Evolutionary conservation across 1,284 basidiomycete genomes (phyloP).

Genomic region (Stereum hirsutum): DNA sequence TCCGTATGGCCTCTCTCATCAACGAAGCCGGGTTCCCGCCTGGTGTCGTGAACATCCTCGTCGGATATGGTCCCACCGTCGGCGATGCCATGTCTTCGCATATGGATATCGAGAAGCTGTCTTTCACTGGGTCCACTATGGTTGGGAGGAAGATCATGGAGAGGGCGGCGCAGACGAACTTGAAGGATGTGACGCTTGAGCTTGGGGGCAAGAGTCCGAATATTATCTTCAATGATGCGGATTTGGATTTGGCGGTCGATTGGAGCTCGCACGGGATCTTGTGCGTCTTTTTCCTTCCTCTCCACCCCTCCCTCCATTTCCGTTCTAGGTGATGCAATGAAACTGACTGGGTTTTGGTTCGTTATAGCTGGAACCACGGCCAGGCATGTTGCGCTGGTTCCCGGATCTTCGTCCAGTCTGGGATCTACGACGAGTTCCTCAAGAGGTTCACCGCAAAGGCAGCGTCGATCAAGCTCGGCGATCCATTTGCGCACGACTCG

Average conservation of each 20-base stretch:
- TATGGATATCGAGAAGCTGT: conserved; percentile 59
- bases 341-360: conserved; percentile 1
- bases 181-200: conserved; percentile 89
- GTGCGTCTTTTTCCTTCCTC: conserved; percentile 26
- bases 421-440: conserved; percentile 79
- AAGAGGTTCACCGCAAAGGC: conserved; percentile 49
- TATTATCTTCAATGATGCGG: conserved; percentile 65
- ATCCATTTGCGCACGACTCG: conserved; percentile 67
- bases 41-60: conserved; percentile 66
- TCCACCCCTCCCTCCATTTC: no score
- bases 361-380: conserved; percentile 63
- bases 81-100: conserved; percentile 58
- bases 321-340: no score
- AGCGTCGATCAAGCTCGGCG: conserved; percentile 56
- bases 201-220: conserved; percentile 90
- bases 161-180: conserved; percentile 73
- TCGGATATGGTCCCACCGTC: conserved; percentile 58
- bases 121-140: conserved; percentile 73
- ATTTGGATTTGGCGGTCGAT: conserved; percentile 71
- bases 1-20: conserved; percentile 42
- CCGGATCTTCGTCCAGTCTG: conserved; percentile 78
- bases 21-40: conserved; percentile 53
- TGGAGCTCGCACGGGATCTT: conserved; percentile 82
- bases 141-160: conserved; percentile 84
- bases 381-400: conserved; percentile 84